Evolutionary conservation across 768 basidiomycete species (phyloP).

Genomic region (Pulveroboletus sp.): DNA sequence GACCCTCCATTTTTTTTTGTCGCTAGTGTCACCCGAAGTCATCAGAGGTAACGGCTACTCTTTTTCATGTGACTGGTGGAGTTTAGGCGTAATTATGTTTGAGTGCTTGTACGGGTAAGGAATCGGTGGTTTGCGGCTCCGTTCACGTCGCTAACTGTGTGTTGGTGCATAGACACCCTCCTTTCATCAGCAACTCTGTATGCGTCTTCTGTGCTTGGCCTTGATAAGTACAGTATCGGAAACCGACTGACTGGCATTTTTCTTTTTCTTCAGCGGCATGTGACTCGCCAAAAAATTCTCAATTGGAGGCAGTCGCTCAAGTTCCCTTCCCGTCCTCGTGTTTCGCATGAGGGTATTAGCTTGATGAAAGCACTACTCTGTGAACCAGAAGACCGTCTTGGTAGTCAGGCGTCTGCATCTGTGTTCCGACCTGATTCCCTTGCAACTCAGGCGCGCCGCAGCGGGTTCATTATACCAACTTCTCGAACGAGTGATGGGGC

Average conservation of each 20-base stretch:
- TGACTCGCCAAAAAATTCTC: conserved; percentile 94
- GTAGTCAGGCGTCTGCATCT: conserved; percentile 64
- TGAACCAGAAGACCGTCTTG: conserved; percentile 92
- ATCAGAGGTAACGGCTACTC: conserved; percentile 90
- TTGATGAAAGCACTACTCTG: conserved; percentile 88
- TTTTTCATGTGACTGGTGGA: conserved; percentile 98
- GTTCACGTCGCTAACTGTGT: conserved; percentile 22
- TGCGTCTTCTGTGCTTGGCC: conserved; percentile 26
- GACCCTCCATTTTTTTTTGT: conserved; percentile 23
- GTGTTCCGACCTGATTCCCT: conserved; percentile 74
- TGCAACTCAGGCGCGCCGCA: conserved; percentile 68
- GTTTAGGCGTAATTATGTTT: conserved; percentile 93
- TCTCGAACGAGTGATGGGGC: conserved; percentile 73
- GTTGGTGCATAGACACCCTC: conserved; percentile 69
- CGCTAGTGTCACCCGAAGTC: conserved; percentile 82
- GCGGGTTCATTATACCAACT: conserved; percentile 57
- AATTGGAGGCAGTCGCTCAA: conserved; percentile 89
- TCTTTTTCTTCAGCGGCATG: conserved; percentile 59
- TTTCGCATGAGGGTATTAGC: conserved; percentile 83
- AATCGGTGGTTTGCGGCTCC: conserved; percentile 25
- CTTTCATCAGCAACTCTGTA: conserved; percentile 93
- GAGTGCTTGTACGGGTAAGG: conserved; percentile 89
- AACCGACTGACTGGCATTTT: conserved; percentile 2
- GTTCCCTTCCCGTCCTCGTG: conserved; percentile 78
- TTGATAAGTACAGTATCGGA: conserved; percentile 19